Base-by-base conservation (phyloP, 495 filamentous ascomycete species). In the Aspergillus wentii region DNA sequence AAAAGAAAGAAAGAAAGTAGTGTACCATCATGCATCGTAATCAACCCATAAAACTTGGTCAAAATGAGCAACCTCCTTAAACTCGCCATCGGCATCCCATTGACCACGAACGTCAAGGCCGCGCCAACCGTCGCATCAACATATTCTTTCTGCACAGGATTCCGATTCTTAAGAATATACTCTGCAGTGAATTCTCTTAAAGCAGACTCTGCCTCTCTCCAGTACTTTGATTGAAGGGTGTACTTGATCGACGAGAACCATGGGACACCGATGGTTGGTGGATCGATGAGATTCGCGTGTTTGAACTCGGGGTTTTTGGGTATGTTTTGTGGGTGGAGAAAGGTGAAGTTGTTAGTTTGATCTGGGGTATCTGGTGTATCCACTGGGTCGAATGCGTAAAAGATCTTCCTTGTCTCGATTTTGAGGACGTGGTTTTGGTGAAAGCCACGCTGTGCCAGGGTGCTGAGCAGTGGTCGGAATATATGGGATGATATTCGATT, bases 21-120 rank as follows among this genome's bases (percentile, higher is more conserved):
- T n/a, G n/a, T n/a, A 47, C 44, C 47, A 34, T 50, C 47, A 35
- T 41, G 42, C 34, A 46, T 17, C 13, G 46, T 43, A n/a, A 43
- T 10, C 17, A 46, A 27, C 14, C 39, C 14, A 14, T 40, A 46
- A 8, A 34, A 15, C 14, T 42, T 45, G 7, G 42, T 27, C 11
- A 46, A 27, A 1, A 40, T 22, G 6, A 31, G 38, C n/a, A 30
- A 35, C 15, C 47, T 10, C 8, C 20, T 16, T 13, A 39, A 13
- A 26, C 33, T 28, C 9, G 42, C 39, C 29, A 33, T 32, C 2
- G 47, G 42, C 1, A 35, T 18, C 4, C 38, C 11, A 25, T 50
- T 39, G 4, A 31, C 16, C 1, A 11, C 34, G 20, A 46, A 40
- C 11, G 39, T 41, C 5, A 41, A 34, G 7, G 35, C 34, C 13